Evolutionary conservation across 2,329 filamentous ascomycete species (phyloP).

Genomic region (Paecilomyces sp.): DNA sequence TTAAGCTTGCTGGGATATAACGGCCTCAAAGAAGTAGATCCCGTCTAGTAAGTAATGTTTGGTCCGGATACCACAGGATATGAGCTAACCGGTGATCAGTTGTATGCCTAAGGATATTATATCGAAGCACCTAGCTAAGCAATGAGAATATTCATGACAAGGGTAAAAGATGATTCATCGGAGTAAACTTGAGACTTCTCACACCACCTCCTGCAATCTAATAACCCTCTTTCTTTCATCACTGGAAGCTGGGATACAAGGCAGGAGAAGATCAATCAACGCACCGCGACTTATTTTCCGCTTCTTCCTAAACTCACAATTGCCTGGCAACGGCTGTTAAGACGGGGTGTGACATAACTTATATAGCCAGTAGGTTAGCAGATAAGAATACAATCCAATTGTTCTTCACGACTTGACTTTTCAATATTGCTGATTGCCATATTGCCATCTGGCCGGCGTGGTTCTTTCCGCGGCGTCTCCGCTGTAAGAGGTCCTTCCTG

Average conservation of each 20-base stretch:
- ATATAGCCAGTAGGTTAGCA: constrained; percentile 4
- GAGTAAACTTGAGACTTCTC: constrained; percentile 2
- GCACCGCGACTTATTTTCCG: constrained; percentile 33
- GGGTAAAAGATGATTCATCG: constrained; percentile 1
- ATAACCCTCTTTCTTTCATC: constrained; percentile 52
- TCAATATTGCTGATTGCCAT: neutral
- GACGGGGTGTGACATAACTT: constrained; percentile 30
- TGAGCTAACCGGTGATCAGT: constrained; percentile 26
- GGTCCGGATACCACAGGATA: neutral
- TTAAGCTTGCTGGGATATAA: constrained; percentile 75
- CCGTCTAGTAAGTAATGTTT: constrained; percentile 61
- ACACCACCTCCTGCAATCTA: constrained; percentile 58
- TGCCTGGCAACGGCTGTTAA: constrained; percentile 29
- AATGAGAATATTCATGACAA: constrained; percentile 11
- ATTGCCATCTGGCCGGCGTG: neutral
- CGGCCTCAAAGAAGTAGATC: constrained; percentile 72
- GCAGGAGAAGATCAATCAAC: constrained; percentile 53
- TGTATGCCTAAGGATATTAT: constrained; percentile 67
- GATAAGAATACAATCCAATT: neutral
- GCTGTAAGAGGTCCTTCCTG: constrained; percentile 1
- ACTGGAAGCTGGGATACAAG: constrained; percentile 62
- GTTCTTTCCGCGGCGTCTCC: constrained; percentile 1
- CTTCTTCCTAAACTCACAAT: constrained; percentile 25
- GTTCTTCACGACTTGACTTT: neutral
- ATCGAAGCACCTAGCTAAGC: constrained; percentile 48